Evolutionary conservation across 23 red algal genomes (phyloP).

Genomic region (Cyanidium caldarium): DNA sequence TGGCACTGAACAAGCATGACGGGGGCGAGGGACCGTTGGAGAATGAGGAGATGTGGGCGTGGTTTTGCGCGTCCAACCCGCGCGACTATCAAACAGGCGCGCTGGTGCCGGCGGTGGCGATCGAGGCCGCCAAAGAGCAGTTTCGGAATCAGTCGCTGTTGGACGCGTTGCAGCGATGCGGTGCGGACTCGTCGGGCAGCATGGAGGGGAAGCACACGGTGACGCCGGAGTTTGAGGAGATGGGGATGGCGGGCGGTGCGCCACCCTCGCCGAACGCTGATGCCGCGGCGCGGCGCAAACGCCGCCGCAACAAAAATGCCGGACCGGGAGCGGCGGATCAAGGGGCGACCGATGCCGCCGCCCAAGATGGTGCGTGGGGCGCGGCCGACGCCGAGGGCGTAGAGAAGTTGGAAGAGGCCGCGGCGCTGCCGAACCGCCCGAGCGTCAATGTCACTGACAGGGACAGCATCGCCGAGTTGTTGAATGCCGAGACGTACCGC

Average conservation of each 20-base stretch:
- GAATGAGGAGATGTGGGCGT: not conserved
- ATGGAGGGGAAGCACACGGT: not conserved
- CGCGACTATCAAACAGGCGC: not conserved
- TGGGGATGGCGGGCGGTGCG: too few species aligned
- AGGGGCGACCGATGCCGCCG: too few species aligned
- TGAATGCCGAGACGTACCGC: not conserved
- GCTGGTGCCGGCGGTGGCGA: not conserved
- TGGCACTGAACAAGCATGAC: not conserved
- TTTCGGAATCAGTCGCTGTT: not conserved
- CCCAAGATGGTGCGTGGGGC: too few species aligned
- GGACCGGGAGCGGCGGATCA: too few species aligned
- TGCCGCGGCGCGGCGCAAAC: too few species aligned
- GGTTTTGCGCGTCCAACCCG: not conserved
- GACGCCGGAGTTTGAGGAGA: too few species aligned
- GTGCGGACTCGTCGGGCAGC: not conserved
- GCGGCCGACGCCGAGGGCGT: not conserved
- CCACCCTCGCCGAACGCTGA: too few species aligned
- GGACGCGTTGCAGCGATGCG: not conserved
- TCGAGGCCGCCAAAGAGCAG: not conserved
- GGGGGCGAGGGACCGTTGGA: not conserved
- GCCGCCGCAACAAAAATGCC: too few species aligned
- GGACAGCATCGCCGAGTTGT: not conserved
- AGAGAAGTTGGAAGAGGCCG: not conserved
- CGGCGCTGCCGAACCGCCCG: not conserved
- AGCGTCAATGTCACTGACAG: not conserved